These are phyloP conservation scores for Furculomyces boomerangus DNA, from an alignment of 371 early-diverging fungal species.

Conservation along the genomic window DNA sequence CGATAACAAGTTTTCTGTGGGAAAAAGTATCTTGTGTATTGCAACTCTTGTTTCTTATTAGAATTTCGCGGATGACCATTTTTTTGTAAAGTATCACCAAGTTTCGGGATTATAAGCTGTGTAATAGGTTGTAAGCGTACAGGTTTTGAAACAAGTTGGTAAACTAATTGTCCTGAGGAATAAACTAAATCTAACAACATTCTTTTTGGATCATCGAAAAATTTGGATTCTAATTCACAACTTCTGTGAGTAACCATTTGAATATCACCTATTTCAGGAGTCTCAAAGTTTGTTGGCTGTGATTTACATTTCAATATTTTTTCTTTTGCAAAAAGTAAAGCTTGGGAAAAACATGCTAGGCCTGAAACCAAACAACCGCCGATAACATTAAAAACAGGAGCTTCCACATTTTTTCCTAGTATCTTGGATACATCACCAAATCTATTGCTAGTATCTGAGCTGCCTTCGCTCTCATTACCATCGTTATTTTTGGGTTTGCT, in stretches of 20 bases:
- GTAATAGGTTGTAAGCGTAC: too few relatives aligned
- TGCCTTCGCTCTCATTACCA: not conserved
- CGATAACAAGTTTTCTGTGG: not conserved
- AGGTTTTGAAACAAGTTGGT: too few relatives aligned
- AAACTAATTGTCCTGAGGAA: too few relatives aligned
- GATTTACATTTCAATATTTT: not conserved
- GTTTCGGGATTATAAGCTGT: too few relatives aligned
- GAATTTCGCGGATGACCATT: not conserved
- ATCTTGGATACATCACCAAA: too few relatives aligned
- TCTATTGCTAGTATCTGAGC: too few relatives aligned
- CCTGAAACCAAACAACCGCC: not conserved
- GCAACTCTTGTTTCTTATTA: not conserved
- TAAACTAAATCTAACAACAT: too few relatives aligned
- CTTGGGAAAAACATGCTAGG: slow-evolving; percentile 1
- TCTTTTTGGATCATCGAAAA: too few relatives aligned
- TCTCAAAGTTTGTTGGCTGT: too few relatives aligned
- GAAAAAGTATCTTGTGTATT: not conserved
- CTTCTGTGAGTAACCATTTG: too few relatives aligned
- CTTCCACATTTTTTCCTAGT: not conserved
- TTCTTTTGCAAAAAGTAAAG: not conserved
- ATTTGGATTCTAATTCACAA: too few relatives aligned
- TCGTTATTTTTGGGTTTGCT: not conserved
- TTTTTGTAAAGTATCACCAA: not conserved
- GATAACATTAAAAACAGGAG: not conserved
- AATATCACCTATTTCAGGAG: too few relatives aligned